These are phyloP conservation scores for Epicoccum nigrum DNA, from an alignment of 2,329 filamentous ascomycete species.

Conservation along the genomic window DNA sequence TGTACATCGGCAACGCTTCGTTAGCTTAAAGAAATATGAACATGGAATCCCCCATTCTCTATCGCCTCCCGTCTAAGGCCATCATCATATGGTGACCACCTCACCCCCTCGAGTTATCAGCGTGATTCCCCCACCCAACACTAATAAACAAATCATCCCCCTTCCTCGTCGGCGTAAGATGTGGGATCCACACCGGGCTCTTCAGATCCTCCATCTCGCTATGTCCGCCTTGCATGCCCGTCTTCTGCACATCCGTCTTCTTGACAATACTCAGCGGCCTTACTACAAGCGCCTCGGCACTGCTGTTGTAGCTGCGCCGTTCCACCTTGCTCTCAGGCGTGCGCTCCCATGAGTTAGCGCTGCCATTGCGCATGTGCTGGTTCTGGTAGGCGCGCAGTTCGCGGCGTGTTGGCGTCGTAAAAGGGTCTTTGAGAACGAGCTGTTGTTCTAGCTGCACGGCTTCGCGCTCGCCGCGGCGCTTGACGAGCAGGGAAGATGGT, in stretches of 20 bases:
- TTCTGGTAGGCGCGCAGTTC: constrained; percentile 9
- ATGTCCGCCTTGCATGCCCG: constrained; percentile 19
- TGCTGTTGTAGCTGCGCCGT: constrained; percentile 23
- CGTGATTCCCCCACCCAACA: constrained; percentile 42
- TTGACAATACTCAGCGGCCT: constrained; percentile 34
- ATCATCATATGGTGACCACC: background rate
- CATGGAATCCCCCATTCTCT: background rate
- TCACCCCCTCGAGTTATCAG: background rate
- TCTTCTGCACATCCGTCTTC: constrained; percentile 2
- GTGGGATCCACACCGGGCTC: constrained; percentile 66
- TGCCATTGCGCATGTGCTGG: constrained; percentile 27
- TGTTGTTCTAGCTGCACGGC: constrained; percentile 43
- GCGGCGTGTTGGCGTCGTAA: constrained; percentile 34
- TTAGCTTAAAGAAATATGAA: background rate
- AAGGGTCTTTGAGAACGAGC: constrained; percentile 32
- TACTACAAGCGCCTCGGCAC: constrained; percentile 36
- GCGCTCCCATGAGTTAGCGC: constrained; percentile 24
- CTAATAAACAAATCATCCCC: constrained; percentile 67
- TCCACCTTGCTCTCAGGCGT: constrained; percentile 27
- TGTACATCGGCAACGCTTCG: background rate
- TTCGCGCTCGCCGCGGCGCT: constrained; percentile 43
- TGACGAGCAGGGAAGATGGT: constrained; percentile 44
- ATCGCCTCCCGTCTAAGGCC: too few species aligned
- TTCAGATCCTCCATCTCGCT: constrained; percentile 36
- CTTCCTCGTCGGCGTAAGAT: constrained; percentile 68